A percentile compares a stretch with the other conserved stretches of the same genome.
Evolutionary conservation across 2,329 filamentous ascomycete species (phyloP).

Genomic region (Fusarium sacchari): DNA sequence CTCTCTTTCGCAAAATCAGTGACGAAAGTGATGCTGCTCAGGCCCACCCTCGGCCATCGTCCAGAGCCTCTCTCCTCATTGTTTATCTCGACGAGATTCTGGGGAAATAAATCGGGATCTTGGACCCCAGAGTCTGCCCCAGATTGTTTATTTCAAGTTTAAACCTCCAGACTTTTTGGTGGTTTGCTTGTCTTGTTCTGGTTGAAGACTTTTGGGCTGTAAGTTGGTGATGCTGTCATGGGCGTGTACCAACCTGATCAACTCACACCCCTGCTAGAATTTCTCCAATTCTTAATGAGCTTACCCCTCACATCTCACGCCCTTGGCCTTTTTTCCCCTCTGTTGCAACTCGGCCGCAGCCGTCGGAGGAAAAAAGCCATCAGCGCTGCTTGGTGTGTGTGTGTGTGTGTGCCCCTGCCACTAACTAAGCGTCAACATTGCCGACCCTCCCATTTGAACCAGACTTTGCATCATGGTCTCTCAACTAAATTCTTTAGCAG

Average conservation of each 20-base stretch:
- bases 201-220: background rate
- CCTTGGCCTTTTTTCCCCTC: background rate
- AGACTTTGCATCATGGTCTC: constrained; percentile 14
- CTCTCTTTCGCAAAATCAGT: constrained; percentile 2
- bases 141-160: constrained; percentile 15
- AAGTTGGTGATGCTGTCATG: constrained; percentile 19
- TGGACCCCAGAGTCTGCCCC: constrained; percentile 34
- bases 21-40: constrained; percentile 24
- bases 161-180: constrained; percentile 27
- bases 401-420: background rate
- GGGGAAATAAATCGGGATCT: constrained; percentile 32
- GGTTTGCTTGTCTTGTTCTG: background rate
- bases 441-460: background rate
- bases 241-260: background rate
- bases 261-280: constrained; percentile 14
- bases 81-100: constrained; percentile 8
- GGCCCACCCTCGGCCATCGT: constrained; percentile 34
- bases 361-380: constrained; percentile 21
- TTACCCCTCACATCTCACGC: constrained; percentile 17
- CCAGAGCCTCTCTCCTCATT: constrained; percentile 20
- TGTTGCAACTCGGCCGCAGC: constrained; percentile 35
- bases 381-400: background rate
- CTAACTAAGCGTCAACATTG: background rate
- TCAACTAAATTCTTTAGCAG: constrained; percentile 3
- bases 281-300: constrained; percentile 25